These are phyloP conservation scores for Bocquillonia castaneifolia DNA, from an alignment of 441 rosid species.

Conservation along the genomic window DNA sequence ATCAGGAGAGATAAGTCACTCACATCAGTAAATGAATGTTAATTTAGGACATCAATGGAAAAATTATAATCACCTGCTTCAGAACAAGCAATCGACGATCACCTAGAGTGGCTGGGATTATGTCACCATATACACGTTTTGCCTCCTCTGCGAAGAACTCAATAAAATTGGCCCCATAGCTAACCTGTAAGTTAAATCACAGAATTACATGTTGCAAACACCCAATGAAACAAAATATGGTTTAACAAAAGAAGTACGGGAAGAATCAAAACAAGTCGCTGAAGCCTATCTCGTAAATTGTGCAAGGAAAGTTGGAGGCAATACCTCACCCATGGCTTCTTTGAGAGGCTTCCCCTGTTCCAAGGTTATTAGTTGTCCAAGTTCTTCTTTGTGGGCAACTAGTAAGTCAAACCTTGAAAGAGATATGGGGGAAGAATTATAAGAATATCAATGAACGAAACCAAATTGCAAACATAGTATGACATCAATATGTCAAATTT, in stretches of 20 bases:
- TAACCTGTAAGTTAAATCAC: conserved; percentile 49
- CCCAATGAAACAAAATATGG: conserved; percentile 3
- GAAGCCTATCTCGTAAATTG: conserved; percentile 21
- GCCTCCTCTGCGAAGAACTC: conserved; percentile 96
- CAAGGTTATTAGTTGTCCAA: conserved; percentile 88
- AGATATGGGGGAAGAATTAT: conserved; percentile 14
- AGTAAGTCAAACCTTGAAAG: conserved; percentile 74
- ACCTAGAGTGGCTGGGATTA: conserved; percentile 68
- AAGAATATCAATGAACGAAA: not conserved
- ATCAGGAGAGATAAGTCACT: conserved; percentile 8
- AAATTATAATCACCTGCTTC: conserved; percentile 55
- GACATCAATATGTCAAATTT: not conserved
- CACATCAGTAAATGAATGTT: not conserved
- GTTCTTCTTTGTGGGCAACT: conserved; percentile 78
- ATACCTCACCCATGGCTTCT: conserved; percentile 95
- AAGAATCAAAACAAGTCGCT: conserved; percentile 16
- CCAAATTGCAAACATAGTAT: not conserved
- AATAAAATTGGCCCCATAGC: conserved; percentile 82
- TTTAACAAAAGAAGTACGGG: not conserved
- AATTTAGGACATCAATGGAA: not conserved
- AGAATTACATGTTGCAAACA: conserved; percentile 31
- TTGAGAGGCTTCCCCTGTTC: conserved; percentile 96
- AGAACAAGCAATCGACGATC: conserved; percentile 83
- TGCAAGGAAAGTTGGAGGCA: conserved; percentile 21
- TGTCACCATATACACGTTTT: conserved; percentile 90